Evolutionary conservation across 2,329 filamentous ascomycete species (phyloP).

Genomic region (Botrytis medusae): DNA sequence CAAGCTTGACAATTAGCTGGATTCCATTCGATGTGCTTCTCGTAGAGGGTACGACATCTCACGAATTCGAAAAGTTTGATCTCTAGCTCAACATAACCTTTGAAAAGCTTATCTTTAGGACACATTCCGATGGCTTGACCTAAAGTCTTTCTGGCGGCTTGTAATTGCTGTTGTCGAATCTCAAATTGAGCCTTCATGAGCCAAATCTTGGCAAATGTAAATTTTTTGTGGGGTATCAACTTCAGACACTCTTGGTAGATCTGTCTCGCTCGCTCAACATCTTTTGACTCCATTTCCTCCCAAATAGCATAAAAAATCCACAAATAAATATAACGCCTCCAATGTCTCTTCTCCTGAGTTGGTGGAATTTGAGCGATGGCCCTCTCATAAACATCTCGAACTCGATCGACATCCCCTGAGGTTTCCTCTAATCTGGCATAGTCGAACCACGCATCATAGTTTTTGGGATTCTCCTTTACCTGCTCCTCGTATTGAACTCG

Average conservation of each 20-base stretch:
- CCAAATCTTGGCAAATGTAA: slow-evolving; percentile 98
- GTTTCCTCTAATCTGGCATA: slow-evolving; percentile 88
- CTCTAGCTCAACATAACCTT: slow-evolving; percentile 90
- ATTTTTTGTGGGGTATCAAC: slow-evolving; percentile 90
- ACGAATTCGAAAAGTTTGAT: slow-evolving; percentile 92
- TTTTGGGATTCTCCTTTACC: slow-evolving; percentile 89
- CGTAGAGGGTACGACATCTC: slow-evolving; percentile 85
- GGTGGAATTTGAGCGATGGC: slow-evolving; percentile 95
- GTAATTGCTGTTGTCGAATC: slow-evolving; percentile 79
- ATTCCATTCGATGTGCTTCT: slow-evolving; percentile 93
- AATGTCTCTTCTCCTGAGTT: slow-evolving; percentile 94
- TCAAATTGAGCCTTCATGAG: slow-evolving; percentile 91
- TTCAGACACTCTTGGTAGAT: slow-evolving; percentile 88
- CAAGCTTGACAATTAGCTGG: slow-evolving; percentile 87
- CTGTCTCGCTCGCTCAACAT: slow-evolving; percentile 75
- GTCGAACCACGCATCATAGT: slow-evolving; percentile 97
- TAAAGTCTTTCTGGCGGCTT: slow-evolving; percentile 80
- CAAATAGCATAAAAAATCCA: slow-evolving; percentile 97
- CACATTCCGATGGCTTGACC: slow-evolving; percentile 91
- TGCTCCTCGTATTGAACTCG: slow-evolving; percentile 92
- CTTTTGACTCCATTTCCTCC: slow-evolving; percentile 85
- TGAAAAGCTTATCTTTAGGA: slow-evolving; percentile 93
- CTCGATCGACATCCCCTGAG: slow-evolving; percentile 75
- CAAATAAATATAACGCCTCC: slow-evolving; percentile 94
- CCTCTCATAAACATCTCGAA: slow-evolving; percentile 91